Evolutionary conservation across 2,329 filamentous ascomycete genomes (phyloP).

Genomic region (Beauveria sp.): DNA sequence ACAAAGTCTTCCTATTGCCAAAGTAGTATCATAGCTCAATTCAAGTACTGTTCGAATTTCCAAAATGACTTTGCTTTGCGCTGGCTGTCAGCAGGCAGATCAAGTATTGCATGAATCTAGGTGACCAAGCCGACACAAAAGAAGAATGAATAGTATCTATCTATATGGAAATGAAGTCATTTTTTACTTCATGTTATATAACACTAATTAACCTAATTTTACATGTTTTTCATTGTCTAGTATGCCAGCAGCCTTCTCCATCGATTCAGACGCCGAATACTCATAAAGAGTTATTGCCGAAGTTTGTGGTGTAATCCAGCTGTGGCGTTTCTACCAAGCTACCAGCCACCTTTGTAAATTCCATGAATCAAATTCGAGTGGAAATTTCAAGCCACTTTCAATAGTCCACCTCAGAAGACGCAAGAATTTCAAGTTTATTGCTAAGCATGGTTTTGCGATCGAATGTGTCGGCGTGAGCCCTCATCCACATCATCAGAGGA

Average conservation of each 20-base stretch:
- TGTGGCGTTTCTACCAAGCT: not conserved
- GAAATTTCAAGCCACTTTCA: not conserved
- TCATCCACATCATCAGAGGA: slow-evolving; percentile 9
- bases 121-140: too few species aligned
- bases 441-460: not conserved
- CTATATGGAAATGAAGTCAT: not conserved
- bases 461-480: slow-evolving; percentile 2
- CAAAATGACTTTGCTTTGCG: not conserved
- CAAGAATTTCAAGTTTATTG: not conserved
- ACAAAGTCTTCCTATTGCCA: not conserved
- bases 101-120: not conserved
- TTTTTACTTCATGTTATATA: not conserved
- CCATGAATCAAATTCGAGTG: not conserved
- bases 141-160: too few species aligned
- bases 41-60: too few species aligned
- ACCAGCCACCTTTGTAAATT: not conserved
- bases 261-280: not conserved
- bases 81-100: too few species aligned
- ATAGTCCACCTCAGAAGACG: not conserved
- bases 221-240: not conserved
- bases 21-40: too few species aligned
- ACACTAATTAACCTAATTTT: not conserved
- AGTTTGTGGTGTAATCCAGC: not conserved
- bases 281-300: not conserved
- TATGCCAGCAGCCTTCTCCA: not conserved